Percentiles rank a stretch among this genome's conserved stretches.
These are phyloP conservation scores for Xylaria sp. DNA, from an alignment of 2,329 filamentous ascomycete genomes.

Conservation along the genomic window DNA sequence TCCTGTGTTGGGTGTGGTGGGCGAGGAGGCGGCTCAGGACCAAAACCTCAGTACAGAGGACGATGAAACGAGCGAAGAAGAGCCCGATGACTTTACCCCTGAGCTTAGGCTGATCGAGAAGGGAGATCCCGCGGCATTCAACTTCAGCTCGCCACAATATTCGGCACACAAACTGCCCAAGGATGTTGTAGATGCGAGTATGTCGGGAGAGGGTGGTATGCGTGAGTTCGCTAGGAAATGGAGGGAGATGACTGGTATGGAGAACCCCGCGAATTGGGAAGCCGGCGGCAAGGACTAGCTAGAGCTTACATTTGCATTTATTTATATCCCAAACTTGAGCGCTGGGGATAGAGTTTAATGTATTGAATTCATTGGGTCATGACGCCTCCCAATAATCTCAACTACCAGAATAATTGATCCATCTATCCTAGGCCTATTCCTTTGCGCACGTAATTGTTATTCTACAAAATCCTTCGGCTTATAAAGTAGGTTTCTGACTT, in stretches of 20 bases:
- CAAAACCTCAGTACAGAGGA: slow-evolving; percentile 54
- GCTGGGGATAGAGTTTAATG: too few species aligned
- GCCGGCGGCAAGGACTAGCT: slow-evolving; percentile 31
- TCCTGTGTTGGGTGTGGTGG: slow-evolving; percentile 65
- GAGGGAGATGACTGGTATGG: slow-evolving; percentile 65
- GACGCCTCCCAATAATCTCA: too few species aligned
- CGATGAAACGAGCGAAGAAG: slow-evolving; percentile 53
- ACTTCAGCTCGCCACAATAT: slow-evolving; percentile 86
- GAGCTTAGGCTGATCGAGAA: slow-evolving; percentile 85
- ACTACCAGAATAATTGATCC: too few species aligned
- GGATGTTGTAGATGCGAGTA: slow-evolving; percentile 83
- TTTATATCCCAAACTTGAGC: too few species aligned
- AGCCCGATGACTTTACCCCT: slow-evolving; percentile 70
- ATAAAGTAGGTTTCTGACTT: too few species aligned
- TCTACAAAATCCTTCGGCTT: too few species aligned
- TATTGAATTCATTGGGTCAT: too few species aligned
- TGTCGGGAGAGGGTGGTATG: slow-evolving; percentile 78
- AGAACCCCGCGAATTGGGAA: slow-evolving; percentile 47
- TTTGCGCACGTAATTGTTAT: too few species aligned
- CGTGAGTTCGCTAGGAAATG: slow-evolving; percentile 83
- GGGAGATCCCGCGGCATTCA: slow-evolving; percentile 89
- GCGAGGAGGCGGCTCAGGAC: slow-evolving; percentile 50
- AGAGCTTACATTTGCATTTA: too few species aligned
- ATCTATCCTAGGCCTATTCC: too few species aligned
- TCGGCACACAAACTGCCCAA: slow-evolving; percentile 95